phyloP scores from a whole-genome alignment of 257 asterid genomes.

The Agastache rugosa region DNA sequence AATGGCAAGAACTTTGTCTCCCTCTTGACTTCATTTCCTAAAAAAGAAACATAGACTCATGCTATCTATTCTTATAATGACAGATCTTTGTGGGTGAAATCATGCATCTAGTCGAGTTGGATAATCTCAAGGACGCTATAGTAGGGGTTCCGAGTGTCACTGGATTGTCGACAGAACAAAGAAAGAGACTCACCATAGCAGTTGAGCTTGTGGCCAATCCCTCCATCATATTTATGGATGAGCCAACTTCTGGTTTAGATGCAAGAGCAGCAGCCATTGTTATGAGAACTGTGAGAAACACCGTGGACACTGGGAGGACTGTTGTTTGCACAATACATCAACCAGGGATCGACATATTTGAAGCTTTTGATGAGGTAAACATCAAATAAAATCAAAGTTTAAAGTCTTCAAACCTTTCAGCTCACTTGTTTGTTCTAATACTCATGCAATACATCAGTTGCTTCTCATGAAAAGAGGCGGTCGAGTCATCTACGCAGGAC shows the following conservation, averaged over 20 bases:
- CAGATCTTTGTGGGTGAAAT: conserved; percentile 68
- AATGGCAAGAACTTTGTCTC: conserved; percentile 41
- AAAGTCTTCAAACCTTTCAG: no score
- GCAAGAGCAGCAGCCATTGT: conserved; percentile 81
- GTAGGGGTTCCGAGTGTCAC: conserved; percentile 70
- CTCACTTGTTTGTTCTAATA: conserved; percentile 23
- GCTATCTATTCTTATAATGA: background rate
- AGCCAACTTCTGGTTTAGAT: conserved; percentile 77
- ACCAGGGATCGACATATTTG: conserved; percentile 73
- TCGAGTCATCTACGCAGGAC: conserved; percentile 65
- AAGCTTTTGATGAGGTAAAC: conserved; percentile 75
- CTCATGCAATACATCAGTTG: conserved; percentile 44
- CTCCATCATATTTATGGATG: conserved; percentile 77
- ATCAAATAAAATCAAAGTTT: background rate
- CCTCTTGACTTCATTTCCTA: background rate
- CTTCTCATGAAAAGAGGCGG: conserved; percentile 78
- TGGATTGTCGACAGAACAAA: conserved; percentile 69
- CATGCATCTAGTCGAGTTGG: conserved; percentile 67
- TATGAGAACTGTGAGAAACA: conserved; percentile 77
- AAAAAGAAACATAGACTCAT: background rate
- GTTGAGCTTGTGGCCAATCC: conserved; percentile 78
- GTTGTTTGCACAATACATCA: conserved; percentile 81
- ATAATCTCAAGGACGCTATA: conserved; percentile 53
- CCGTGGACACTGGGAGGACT: conserved; percentile 78
- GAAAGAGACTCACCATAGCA: conserved; percentile 73